Evolutionary conservation across 2,329 filamentous ascomycete genomes (phyloP), one percentile per base, ranked within the genome.

Genomic region (Colletotrichum godetiae): DNA sequence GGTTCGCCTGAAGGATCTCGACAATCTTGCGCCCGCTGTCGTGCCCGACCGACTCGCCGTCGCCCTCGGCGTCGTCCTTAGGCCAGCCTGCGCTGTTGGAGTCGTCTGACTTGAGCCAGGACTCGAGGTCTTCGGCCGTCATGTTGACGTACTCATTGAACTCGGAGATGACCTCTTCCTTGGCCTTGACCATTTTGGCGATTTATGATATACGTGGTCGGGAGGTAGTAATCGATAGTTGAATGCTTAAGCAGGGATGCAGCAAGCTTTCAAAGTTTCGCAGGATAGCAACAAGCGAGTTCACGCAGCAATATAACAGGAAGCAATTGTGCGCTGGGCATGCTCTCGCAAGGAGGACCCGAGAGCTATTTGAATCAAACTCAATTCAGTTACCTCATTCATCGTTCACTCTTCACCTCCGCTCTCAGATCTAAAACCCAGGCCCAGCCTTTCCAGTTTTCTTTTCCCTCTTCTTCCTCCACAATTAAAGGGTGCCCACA

Each of bases 101-200:
- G 37, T 90, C 86, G n/a, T 88, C 85, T 7, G 86, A 85, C 74
- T 88, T 85, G 29, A 93, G 86, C 91, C 91, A 93, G 29, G 86
- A 83, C 76, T 90, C 86, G 19, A 93, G 85, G 75, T 92, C 90
- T 1, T 84, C 80, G 1, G 90, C 84, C 12, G 85, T 87, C 91
- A 93, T 92, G 80, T 93, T 93, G 79, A 93, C 90, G 59, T 92
- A 81, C 52, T 89, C 85, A 74, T 92, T 92, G 84, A 92, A 93
- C 78, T 93, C 90, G 62, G 87, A 86, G 74, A 82, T 78, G 52
- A 82, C 80, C 37, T 81, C 78, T 2, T 80, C 76, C 55, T 75
- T 68, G 72, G 76, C 75, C 72, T 81, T 80, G 33, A 56, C 52
- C 69, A 78, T 77, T 13, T 63, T 75, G 46, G 33, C 55, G 35